These are phyloP conservation scores for Hylodesmum podocarpum DNA, from an alignment of 306 rosid genomes.

Conservation along the genomic window DNA sequence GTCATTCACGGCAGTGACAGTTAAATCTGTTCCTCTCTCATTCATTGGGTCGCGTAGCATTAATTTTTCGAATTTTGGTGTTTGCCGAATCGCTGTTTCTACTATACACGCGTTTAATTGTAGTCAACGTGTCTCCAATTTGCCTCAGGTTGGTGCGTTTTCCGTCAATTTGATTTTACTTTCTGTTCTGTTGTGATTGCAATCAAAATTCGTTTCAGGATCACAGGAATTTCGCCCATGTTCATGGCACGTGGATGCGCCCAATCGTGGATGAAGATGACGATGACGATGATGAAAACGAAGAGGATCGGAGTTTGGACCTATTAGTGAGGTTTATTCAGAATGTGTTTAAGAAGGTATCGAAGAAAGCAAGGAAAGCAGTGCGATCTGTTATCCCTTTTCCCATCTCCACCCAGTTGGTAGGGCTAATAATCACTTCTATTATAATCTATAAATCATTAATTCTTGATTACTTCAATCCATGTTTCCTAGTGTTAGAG, in stretches of 20 bases:
- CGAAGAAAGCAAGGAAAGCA: slow-evolving; percentile 65
- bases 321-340: slow-evolving; percentile 62
- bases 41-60: neutral
- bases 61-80: slow-evolving; percentile 6
- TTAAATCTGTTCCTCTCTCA: slow-evolving; percentile 1
- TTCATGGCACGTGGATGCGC: slow-evolving; percentile 60
- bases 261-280: slow-evolving; percentile 46
- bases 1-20: slow-evolving; percentile 18
- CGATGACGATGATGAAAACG: slow-evolving; percentile 48
- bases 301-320: slow-evolving; percentile 78
- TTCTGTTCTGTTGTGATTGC: neutral
- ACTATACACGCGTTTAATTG: slow-evolving; percentile 38
- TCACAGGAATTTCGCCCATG: slow-evolving; percentile 36
- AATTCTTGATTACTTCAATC: too few species aligned
- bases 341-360: slow-evolving; percentile 65
- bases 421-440: neutral
- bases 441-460: too few species aligned
- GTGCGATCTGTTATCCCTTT: slow-evolving; percentile 74
- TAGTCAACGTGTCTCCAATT: slow-evolving; percentile 45
- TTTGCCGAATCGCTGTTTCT: neutral
- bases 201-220: slow-evolving; percentile 43
- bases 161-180: neutral
- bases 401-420: slow-evolving; percentile 64
- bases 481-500: too few species aligned
- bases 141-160: neutral